Conservation (phyloP, 2,329 filamentous ascomycete species). For the Helicocarpus griseus region DNA sequence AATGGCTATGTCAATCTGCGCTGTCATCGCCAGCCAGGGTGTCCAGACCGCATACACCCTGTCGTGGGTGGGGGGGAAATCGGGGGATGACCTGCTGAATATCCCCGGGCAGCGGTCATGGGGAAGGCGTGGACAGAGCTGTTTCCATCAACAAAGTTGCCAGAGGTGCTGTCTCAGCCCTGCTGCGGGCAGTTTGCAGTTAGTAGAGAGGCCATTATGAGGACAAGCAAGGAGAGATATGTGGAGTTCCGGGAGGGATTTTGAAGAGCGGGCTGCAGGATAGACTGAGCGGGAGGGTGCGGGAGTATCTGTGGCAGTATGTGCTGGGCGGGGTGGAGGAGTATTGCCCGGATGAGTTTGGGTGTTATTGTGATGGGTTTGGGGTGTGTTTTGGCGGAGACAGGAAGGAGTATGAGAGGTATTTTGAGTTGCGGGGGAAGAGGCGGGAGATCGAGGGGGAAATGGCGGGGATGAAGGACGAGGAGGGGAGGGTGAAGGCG, state of each 20-base stretch:
- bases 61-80: background rate
- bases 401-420: background rate
- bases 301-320: slow-evolving; percentile 55
- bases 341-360: slow-evolving; percentile 39
- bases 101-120: slow-evolving; percentile 39
- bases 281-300: slow-evolving; percentile 48
- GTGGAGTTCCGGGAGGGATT: slow-evolving; percentile 51
- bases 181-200: slow-evolving; percentile 57
- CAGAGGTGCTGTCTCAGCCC: slow-evolving; percentile 46
- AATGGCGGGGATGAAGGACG: slow-evolving; percentile 25
- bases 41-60: slow-evolving; percentile 48
- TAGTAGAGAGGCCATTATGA: slow-evolving; percentile 45
- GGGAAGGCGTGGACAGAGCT: slow-evolving; percentile 38
- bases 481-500: background rate
- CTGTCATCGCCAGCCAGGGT: slow-evolving; percentile 49
- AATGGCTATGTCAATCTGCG: slow-evolving; percentile 51
- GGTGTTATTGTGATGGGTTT: slow-evolving; percentile 56
- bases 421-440: background rate
- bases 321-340: slow-evolving; percentile 44
- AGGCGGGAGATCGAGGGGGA: slow-evolving; percentile 26
- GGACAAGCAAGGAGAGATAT: slow-evolving; percentile 43
- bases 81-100: slow-evolving; percentile 26
- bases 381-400: slow-evolving; percentile 46
- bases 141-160: slow-evolving; percentile 35
- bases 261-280: slow-evolving; percentile 46